Base-by-base conservation (phyloP, 1,284 basidiomycete species). In the Mixia osmundae region DNA sequence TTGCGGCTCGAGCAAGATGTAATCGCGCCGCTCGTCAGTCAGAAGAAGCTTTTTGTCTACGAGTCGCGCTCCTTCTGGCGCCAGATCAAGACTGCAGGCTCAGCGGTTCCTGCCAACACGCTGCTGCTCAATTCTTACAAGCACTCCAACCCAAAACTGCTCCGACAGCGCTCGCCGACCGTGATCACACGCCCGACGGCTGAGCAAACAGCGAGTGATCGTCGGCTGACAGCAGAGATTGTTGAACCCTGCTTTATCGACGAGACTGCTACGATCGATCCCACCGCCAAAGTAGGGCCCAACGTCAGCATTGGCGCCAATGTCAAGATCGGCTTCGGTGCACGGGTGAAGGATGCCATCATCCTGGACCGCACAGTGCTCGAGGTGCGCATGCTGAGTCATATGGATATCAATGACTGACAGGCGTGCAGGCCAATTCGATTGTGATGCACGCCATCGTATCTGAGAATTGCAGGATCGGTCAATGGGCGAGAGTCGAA, bases 1-100 rank as follows among this genome's bases (percentile, higher is more conserved):
- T 51, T 65, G 10, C 58, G 60, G 25, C 50, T 65, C 23, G 63
- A 65, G 44, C 61, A 63, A 48, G 62, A 65, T 44, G 62, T 65
- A 30, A 57, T 65, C 30, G 59, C 57, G 5, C 61, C 61, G 9
- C 51, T 65, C 4, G 59, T 60, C 2, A 55, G 57, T 10, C 38
- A 47, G 23, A 53, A 53, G 40, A 63, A 63, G 51, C 57, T 65
- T 39, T 62, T 57, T 43, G 63, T 62, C 6, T 61, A 58, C 54
- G 55, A 59, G 47, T 57, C 57, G n/a, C 52, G 45, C 11, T 55
- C 59, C 28, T 61, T 60, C 43, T 65, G 62, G 62, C 50, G 58
- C 23, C 62, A 63, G 44, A 61, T 65, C 54, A 65, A 65, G 55
- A 57, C 57, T 14, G 62, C 62, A 30, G 62, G 59, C 8, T 62